Base-by-base conservation (phyloP, 1,139 yeast genomes). In the Kurtzmaniella quercitrusa region DNA sequence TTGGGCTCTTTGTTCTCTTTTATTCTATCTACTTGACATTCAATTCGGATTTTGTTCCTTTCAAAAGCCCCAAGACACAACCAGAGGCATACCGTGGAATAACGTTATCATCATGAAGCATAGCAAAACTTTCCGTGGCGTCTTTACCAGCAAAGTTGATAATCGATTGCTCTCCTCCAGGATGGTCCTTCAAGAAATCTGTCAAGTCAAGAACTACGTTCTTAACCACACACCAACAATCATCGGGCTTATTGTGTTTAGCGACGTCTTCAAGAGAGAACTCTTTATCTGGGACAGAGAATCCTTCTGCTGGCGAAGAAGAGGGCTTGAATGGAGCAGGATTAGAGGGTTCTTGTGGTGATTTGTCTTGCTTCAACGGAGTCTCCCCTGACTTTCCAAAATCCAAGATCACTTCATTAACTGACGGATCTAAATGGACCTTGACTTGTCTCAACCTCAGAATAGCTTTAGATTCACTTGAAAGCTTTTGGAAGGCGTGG, bases 211-310 rank as follows among this genome's bases (percentile, higher is more conserved):
- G 82, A 31, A 87, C 96, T 40, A 85, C 81, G 43, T 90, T 90
- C 52, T 89, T 84, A 47, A 91, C 80, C 9, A 87, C 82, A 41
- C 89, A 85, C 98, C 98, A 91, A 63, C 96, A 84, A 57, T 85
- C 93, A 23, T 71, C 73, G 18, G 68, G 68, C 7, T 59, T 63
- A 60, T 81, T 77, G 65, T 85, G 95, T 53, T 78, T 72, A n/a
- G 79, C 73, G 23, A 86, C 81, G 58, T 80, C 85, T 38, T 75
- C 81, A 10, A 50, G 54, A 0, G 81, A 64, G 48, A 68, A 75
- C 48, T 75, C 77, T 41, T 62, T 66, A 3, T 59, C 56, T 0
- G 81, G 81, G 33, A 75, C 63, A 25, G 55, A 49, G 46, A 69
- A 67, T 14, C 42, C 18, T 23, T 42, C 16, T 31, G 47, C 21